Conservation (phyloP, 176 grass and related monocot genomes). For the Calamus simplicifolius region DNA sequence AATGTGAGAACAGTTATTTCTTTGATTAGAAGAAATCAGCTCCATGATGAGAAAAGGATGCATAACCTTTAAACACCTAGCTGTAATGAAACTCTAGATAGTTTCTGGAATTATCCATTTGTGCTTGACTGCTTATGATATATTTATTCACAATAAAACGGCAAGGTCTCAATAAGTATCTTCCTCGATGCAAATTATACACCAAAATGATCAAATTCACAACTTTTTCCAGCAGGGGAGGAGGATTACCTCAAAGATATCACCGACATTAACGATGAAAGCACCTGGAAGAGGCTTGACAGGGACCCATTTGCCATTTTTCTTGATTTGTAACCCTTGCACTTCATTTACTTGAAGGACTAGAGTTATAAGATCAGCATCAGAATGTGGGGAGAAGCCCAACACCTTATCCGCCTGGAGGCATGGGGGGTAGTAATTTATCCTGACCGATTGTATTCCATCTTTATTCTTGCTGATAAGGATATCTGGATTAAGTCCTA, state of each 20-base stretch:
- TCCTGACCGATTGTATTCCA: conserved; percentile 45
- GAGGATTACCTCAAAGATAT: conserved; percentile 33
- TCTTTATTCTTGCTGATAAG: conserved; percentile 16
- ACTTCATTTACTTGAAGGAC: conserved; percentile 50
- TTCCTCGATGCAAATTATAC: no score
- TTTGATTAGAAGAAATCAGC: no score
- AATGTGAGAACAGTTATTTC: no score
- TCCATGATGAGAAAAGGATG: no score
- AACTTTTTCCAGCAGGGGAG: no score
- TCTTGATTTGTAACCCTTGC: conserved; percentile 53
- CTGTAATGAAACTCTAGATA: no score
- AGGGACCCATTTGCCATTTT: conserved; percentile 32
- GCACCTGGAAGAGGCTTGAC: conserved; percentile 32
- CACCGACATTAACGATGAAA: conserved; percentile 55
- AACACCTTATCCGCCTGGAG: conserved; percentile 31
- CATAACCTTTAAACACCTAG: no score
- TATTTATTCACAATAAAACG: no score
- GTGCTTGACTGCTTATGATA: no score
- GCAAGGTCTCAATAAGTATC: no score
- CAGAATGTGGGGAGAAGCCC: conserved; percentile 60
- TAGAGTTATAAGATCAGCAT: conserved; percentile 35
- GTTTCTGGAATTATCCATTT: no score
- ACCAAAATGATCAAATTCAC: no score
- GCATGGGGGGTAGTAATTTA: conserved; percentile 68
- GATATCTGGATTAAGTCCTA: conserved; percentile 28